A percentile compares a stretch with the other conserved stretches of the same genome.
Evolutionary conservation across 83 land plant genomes (phyloP).

Genomic region (Picea mariana): DNA sequence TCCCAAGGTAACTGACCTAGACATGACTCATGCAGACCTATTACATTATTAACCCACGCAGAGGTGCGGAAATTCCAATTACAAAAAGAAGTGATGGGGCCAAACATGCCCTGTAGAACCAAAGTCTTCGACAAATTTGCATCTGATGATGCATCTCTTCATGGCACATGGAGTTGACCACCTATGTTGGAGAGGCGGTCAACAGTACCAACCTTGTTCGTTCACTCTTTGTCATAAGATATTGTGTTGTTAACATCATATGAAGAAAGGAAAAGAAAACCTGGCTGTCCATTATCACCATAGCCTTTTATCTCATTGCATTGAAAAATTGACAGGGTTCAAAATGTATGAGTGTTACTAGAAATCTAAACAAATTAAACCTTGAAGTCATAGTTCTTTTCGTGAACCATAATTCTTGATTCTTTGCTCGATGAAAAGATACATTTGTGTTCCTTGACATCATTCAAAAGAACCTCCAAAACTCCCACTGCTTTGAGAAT

Average conservation of each 20-base stretch:
- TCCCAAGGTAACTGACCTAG: too few relatives aligned
- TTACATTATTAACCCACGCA: too few relatives aligned
- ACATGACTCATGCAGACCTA: too few relatives aligned
- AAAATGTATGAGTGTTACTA: constrained; percentile 29
- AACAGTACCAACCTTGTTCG: constrained; percentile 82
- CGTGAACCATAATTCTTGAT: constrained; percentile 17
- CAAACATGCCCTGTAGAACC: too few relatives aligned
- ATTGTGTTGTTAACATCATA: constrained; percentile 20
- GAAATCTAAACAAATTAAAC: constrained; percentile 70
- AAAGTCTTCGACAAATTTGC: too few relatives aligned
- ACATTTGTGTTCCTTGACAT: constrained; percentile 71
- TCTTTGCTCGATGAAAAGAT: constrained; percentile 46
- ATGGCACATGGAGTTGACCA: too few relatives aligned
- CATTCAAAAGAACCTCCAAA: constrained; percentile 46
- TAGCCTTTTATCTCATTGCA: neutral
- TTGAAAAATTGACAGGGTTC: neutral
- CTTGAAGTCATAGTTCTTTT: constrained; percentile 44
- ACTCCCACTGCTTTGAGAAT: constrained; percentile 87
- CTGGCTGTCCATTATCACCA: constrained; percentile 23
- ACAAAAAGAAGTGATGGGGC: too few relatives aligned
- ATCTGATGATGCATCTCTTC: too few relatives aligned
- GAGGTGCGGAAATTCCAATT: too few relatives aligned
- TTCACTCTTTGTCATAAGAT: constrained; percentile 46
- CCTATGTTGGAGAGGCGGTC: too few relatives aligned
- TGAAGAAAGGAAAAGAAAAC: constrained; percentile 29